Evolutionary conservation across 139 green algal species (phyloP).

Genomic region (Astrephomene gubernaculifera): DNA sequence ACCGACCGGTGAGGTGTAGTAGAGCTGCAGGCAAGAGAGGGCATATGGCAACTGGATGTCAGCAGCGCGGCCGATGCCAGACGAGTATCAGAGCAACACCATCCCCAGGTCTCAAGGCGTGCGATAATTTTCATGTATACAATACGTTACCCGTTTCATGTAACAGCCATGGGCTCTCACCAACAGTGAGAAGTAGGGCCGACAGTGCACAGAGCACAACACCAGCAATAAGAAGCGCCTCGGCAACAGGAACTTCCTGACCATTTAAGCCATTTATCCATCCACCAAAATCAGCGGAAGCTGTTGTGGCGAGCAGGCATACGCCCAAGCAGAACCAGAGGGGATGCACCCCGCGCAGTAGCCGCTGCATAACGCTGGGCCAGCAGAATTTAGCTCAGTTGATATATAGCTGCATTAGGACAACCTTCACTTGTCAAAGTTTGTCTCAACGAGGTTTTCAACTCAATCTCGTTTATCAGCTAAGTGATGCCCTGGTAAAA

Average conservation of each 20-base stretch:
- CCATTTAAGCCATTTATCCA: conserved; percentile 3
- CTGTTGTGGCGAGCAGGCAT: not conserved
- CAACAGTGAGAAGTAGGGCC: not conserved
- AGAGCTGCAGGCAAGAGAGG: not conserved
- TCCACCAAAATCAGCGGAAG: not conserved
- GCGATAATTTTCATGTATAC: not conserved
- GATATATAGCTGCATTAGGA: too few relatives aligned
- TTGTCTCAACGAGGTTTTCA: too few relatives aligned
- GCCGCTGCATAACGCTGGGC: not conserved
- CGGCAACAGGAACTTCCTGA: not conserved
- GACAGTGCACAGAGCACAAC: not conserved
- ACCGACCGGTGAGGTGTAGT: not conserved
- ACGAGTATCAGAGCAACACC: not conserved
- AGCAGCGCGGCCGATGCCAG: too few relatives aligned
- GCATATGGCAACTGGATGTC: too few relatives aligned
- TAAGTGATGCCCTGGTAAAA: too few relatives aligned
- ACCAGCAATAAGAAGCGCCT: not conserved
- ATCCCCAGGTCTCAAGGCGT: not conserved
- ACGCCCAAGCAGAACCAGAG: not conserved
- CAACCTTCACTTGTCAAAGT: too few relatives aligned
- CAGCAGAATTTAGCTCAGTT: too few relatives aligned
- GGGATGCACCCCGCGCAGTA: not conserved
- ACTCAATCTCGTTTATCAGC: too few relatives aligned
- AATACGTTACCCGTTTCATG: not conserved
- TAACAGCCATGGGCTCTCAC: conserved; percentile 2